phyloP scores from a whole-genome alignment of 2,329 filamentous ascomycete species.

The Hymenoscyphus occultus region DNA sequence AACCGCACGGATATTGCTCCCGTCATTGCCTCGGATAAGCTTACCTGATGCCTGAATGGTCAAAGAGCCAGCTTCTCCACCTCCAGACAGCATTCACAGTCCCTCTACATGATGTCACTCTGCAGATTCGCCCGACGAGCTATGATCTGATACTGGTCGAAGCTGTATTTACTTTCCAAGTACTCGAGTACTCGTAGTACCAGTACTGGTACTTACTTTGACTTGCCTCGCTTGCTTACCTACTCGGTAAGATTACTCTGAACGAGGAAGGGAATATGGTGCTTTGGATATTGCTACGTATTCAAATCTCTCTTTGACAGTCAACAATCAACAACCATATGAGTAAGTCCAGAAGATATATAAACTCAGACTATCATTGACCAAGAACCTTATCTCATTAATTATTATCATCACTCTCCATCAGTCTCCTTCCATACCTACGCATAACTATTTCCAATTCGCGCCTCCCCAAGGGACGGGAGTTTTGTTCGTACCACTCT shows the following conservation, averaged over 20 bases:
- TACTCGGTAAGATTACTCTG: too few species aligned
- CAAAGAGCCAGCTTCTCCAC: background rate
- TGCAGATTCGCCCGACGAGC: background rate
- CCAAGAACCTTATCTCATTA: conserved; percentile 4
- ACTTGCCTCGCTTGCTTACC: too few species aligned
- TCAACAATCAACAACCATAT: too few species aligned
- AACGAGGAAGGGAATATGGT: background rate
- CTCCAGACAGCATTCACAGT: background rate
- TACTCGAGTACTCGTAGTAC: background rate
- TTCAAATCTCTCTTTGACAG: background rate
- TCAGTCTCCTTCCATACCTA: background rate
- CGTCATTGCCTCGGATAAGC: background rate
- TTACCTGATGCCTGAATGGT: background rate
- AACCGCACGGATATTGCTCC: background rate
- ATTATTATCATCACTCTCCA: conserved; percentile 7
- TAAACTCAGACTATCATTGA: background rate
- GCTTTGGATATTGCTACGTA: background rate
- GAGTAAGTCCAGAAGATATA: too few species aligned
- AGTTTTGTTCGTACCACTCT: background rate
- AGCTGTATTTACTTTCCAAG: background rate
- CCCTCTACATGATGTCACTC: background rate
- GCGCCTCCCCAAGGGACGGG: background rate
- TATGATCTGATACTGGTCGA: background rate
- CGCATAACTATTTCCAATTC: conserved; percentile 13
- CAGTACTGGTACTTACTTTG: too few species aligned